Base-by-base conservation (phyloP, 495 filamentous ascomycete species). In the Penicillium bovifimosum region DNA sequence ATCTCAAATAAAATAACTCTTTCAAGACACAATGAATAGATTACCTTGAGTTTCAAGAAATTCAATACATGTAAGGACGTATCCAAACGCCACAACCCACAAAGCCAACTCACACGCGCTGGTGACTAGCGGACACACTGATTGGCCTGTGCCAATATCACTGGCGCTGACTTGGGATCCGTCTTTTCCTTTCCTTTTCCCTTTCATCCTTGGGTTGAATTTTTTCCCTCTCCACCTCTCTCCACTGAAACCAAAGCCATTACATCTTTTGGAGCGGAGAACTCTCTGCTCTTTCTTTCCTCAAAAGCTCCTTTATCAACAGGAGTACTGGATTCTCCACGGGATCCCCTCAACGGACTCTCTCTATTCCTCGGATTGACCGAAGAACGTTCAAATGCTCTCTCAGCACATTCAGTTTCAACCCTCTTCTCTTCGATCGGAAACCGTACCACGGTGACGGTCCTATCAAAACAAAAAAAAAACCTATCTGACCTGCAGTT, bases 311-410 rank as follows among this genome's bases (percentile, higher is more conserved):
- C 29, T 36, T 44, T 46, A 39, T 38, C 51, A 52, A 51, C 9
- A 48, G 41, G 18, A 54, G 45, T 55, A 35, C 51, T 29, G 28
- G 40, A 27, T 32, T 39, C 20, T 31, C 10, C 24, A 16, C 14
- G 48, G 50, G 40, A 53, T 36, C 24, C 38, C 53, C 34, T 54
- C 50, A 41, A 41, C 48, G 48, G 38, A 41, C 38, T 50, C 48
- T 42, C 44, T 31, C 47, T 50, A 42, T 54, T 60, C 36, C 51
- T 54, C 45, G 59, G 61, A 45, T 63, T 42, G 33, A 56, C 54
- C 58, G 63, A 69, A 69, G 53, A 64, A 69, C 70, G 72, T 71
- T 76, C 73, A 76, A 76, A 76, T 76, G 73, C 70, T 67, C 70
- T 61, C 64, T 65, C 68, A 62, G 66, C 66, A 67, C 60, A 70